Base-by-base conservation (phyloP, 148 eudicot genomes). In the Agrostemma githago region DNA sequence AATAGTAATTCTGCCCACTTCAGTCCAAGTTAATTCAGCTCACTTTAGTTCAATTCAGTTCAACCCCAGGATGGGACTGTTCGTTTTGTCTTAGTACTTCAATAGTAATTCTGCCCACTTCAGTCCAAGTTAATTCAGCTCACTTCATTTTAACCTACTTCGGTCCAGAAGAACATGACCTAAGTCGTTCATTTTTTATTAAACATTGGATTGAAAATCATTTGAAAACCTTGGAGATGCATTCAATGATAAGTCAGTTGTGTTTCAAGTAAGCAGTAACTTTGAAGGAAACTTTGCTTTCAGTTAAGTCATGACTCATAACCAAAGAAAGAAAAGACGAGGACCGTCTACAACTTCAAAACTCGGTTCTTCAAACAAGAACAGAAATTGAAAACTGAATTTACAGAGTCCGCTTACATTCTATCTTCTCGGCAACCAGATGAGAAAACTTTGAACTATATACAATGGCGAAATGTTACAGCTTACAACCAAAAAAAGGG, bases 371-470 rank as follows among this genome's bases (percentile, higher is more conserved):
- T 51, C 4, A 12, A 12, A 51, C 56, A 14, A 66, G 16, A n/a
- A 17, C 54, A n/a, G 54, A 15, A 43, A 19, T 3, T 42, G 71
- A 43, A n/a, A 19, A 43, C 26, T 17, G 4, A 12, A 21, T 21
- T 69, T 48, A 69, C 60, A 69, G 3, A 8, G 21, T 62, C 20
- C 26, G n/a, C 56, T 62, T 42, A 14, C 58, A 62, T 46, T 65
- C 14, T 9, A 57, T 72, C 37, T 34, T 58, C 59, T 66, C 10
- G 51, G 67, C 59, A 67, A n/a, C 16, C 2, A 37, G 61, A 68
- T 20, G 44, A 68, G n/a, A 56, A 68, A 62, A 51, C 20, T 11
- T 65, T 61, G 43, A 1, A n/a, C 82, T 79, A 71, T 79, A 71
- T 79, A 79, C 82, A 79, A 70, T 16, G 58, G 37, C 75, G 34